Percentiles rank a stretch among this genome's conserved stretches.
These are phyloP conservation scores for Macrophomina phaseolina DNA, from an alignment of 2,329 filamentous ascomycete genomes.

Conservation along the genomic window DNA sequence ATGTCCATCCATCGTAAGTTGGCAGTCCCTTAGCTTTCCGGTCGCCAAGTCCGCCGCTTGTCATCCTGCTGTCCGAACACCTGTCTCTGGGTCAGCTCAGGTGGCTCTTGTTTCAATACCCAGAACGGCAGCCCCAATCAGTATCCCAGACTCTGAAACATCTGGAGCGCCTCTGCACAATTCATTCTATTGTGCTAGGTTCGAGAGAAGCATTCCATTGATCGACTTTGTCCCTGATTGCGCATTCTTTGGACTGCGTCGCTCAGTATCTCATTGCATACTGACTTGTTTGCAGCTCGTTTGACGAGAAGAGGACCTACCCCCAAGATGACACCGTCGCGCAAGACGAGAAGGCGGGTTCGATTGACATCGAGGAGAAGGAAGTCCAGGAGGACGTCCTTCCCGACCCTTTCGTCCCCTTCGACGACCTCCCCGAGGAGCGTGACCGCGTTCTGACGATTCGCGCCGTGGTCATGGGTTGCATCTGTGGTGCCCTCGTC, in stretches of 20 bases:
- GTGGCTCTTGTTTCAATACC: no score
- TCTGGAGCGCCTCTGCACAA: background rate
- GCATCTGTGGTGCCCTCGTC: slow-evolving; percentile 63
- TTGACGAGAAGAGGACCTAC: slow-evolving; percentile 45
- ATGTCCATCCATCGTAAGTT: slow-evolving; percentile 9
- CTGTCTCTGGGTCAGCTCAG: no score
- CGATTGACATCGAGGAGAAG: slow-evolving; percentile 35
- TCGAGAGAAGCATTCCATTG: slow-evolving; percentile 35
- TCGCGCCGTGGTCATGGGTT: slow-evolving; percentile 61
- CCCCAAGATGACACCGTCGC: slow-evolving; percentile 32
- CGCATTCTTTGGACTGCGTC: background rate
- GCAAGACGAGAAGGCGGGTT: slow-evolving; percentile 35
- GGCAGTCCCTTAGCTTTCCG: background rate
- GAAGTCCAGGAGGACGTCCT: slow-evolving; percentile 33
- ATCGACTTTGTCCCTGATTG: slow-evolving; percentile 32
- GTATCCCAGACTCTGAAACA: slow-evolving; percentile 3
- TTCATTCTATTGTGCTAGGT: background rate
- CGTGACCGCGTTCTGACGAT: slow-evolving; percentile 60
- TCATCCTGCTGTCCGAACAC: background rate
- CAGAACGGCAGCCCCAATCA: background rate
- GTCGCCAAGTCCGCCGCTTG: background rate
- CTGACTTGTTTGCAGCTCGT: background rate
- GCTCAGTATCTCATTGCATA: background rate
- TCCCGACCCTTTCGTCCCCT: slow-evolving; percentile 50
- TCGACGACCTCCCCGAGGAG: slow-evolving; percentile 51